Evolutionary conservation across 83 land plant species (phyloP).

Genomic region (Thuja plicata): DNA sequence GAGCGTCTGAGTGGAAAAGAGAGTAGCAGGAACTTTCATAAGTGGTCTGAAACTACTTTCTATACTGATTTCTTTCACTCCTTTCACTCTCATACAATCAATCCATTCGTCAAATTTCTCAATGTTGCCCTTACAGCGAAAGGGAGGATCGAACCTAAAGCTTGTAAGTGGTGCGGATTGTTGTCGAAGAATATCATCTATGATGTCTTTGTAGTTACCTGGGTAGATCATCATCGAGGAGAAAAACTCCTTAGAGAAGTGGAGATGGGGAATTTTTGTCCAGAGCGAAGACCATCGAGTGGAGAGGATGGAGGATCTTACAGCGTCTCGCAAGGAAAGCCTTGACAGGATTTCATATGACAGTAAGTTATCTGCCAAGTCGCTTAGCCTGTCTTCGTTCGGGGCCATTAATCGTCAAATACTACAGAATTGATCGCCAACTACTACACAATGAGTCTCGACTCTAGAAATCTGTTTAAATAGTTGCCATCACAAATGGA

Average conservation of each 20-base stretch:
- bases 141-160: background rate
- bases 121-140: background rate
- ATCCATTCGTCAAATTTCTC: background rate
- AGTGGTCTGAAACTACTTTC: background rate
- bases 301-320: background rate
- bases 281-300: background rate
- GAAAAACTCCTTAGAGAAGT: background rate
- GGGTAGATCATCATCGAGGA: too few species aligned
- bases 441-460: too few species aligned
- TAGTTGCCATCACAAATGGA: too few species aligned
- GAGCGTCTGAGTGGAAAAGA: background rate
- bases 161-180: background rate
- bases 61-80: background rate
- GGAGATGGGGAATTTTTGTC: background rate
- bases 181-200: background rate
- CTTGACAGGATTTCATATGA: background rate
- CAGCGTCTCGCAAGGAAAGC: background rate
- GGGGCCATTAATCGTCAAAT: background rate
- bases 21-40: background rate
- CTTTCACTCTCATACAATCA: background rate
- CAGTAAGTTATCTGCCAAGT: background rate
- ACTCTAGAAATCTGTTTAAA: too few species aligned
- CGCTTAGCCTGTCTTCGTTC: background rate
- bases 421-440: too few species aligned
- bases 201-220: background rate